A percentile compares a stretch with the other conserved stretches of the same genome.
Conservation (phyloP, 768 basidiomycete genomes). For the Coprinopsis cinerea region DNA sequence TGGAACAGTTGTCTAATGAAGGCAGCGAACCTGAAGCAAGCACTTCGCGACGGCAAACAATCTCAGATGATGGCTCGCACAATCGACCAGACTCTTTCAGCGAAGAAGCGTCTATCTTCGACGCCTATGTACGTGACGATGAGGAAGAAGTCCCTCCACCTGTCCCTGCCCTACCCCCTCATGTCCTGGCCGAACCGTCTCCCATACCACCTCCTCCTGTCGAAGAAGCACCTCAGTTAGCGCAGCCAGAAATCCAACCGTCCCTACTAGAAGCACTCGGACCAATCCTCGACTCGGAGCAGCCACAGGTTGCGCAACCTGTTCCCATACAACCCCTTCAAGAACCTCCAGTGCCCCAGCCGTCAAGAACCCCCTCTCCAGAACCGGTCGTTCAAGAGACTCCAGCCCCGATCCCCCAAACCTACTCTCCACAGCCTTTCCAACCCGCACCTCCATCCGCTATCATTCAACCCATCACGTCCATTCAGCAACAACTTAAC, state of each 20-base stretch:
- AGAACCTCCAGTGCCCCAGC: constrained; percentile 25
- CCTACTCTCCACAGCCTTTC: constrained; percentile 15
- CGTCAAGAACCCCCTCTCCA: constrained; percentile 61
- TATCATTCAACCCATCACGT: constrained; percentile 6
- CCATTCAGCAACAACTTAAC: constrained; percentile 25
- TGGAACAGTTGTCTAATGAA: constrained; percentile 68
- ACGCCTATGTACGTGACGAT: constrained; percentile 63
- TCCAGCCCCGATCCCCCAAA: constrained; percentile 20
- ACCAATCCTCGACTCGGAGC: constrained; percentile 58
- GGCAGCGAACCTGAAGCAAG: constrained; percentile 49
- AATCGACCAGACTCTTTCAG: constrained; percentile 67
- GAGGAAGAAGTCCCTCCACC: constrained; percentile 40
- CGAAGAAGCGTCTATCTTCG: constrained; percentile 79
- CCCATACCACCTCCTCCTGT: constrained; percentile 13
- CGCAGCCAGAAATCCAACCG: constrained; percentile 25
- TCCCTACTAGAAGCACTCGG: constrained; percentile 29
- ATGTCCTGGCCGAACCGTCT: constrained; percentile 13
- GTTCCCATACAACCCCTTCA: constrained; percentile 35
- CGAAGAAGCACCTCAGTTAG: constrained; percentile 17
- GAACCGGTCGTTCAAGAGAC: constrained; percentile 19
- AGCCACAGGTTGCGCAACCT: constrained; percentile 59
- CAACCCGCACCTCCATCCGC: constrained; percentile 15
- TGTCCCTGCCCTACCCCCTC: constrained; percentile 26
- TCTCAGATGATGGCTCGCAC: constrained; percentile 41
- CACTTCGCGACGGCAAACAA: constrained; percentile 31